phyloP scores from a whole-genome alignment of 2,329 filamentous ascomycete genomes.

The Cordyceps cicadae region DNA sequence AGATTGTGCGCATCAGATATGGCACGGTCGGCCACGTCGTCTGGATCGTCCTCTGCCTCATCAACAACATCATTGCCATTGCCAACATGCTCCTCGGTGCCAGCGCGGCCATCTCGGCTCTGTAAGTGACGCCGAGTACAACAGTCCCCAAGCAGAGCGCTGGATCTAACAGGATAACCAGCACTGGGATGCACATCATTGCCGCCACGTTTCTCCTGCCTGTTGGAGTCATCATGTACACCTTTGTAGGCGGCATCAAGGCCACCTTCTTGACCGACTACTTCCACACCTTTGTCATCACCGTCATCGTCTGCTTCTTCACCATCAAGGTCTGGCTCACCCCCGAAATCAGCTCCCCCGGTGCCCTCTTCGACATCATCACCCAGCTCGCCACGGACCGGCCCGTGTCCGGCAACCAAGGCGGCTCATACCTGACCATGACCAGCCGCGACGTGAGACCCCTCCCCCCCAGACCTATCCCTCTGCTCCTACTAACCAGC shows the following conservation, averaged over 20 bases:
- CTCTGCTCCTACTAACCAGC: neutral
- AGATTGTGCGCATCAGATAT: constrained; percentile 45
- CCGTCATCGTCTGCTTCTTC: constrained; percentile 43
- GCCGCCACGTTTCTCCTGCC: constrained; percentile 39
- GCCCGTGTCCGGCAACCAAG: constrained; percentile 42
- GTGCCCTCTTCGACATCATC: constrained; percentile 41
- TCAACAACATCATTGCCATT: constrained; percentile 46
- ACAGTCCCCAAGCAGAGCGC: neutral
- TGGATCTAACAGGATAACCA: constrained; percentile 10
- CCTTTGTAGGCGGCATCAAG: constrained; percentile 32
- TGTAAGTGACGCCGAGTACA: constrained; percentile 19
- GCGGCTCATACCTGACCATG: constrained; percentile 49
- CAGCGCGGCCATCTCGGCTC: constrained; percentile 25
- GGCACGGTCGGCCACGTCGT: constrained; percentile 40
- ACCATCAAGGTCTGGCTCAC: constrained; percentile 36
- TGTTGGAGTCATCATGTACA: constrained; percentile 31
- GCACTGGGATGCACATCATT: constrained; percentile 41
- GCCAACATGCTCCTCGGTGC: constrained; percentile 43
- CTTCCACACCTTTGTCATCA: constrained; percentile 46
- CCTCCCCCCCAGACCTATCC: neutral
- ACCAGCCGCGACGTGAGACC: constrained; percentile 36
- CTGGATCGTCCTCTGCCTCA: constrained; percentile 42
- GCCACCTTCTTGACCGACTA: constrained; percentile 41
- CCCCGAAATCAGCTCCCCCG: constrained; percentile 39
- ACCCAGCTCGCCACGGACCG: constrained; percentile 33